Base-by-base conservation (phyloP, 2,329 filamentous ascomycete genomes). In the Colletotrichum agaves region DNA sequence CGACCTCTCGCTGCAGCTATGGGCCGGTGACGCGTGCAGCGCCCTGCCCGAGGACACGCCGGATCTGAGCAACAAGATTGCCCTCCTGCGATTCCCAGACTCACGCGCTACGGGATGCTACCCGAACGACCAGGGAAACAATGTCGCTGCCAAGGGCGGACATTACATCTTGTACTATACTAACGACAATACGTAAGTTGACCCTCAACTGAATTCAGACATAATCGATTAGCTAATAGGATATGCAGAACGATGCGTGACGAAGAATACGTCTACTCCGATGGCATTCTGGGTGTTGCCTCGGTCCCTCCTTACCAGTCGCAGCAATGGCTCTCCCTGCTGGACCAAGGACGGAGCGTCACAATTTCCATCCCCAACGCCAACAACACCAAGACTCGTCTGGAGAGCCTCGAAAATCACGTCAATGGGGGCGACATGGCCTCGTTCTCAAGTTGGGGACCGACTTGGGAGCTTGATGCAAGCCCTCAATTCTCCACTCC, bases 381-480 rank as follows among this genome's bases (percentile, higher is more conserved):
- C n/a, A 62, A 66, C 23, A 62, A 66, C 49, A 62, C 63, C 49
- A 66, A 49, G 11, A 66, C 58, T 5, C 63, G 58, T 17, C 49
- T 66, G 4, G 63, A 66, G 33, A 61, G 62, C 15, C 63, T 66
- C 11, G 49, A 66, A 6, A 62, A 66, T 13, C 56, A 56, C 33
- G 35, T 12, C 21, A 49, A 49, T 17, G 63, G 63, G 41, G 41
- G 47, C 3, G 84, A 82, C 52, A 73, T 85, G 44, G 87, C 83
- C 71, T 75, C 75, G 3, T 88, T 80, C 73, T 87, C 84, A 35
- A 85, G 83, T 12, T 90, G 87, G 88, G 87, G 88, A 5, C 88
- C 88, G 1, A 87, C 84, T 1, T 89, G 82, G 74, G 87, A 90
- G 72, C 78, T 88, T 69, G 82, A 85, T 44, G 76, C 85, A 44